Evolutionary conservation across 805 yeast species (phyloP), one percentile per base, ranked within the genome.

Genomic region (Nakazawaea pomicola): DNA sequence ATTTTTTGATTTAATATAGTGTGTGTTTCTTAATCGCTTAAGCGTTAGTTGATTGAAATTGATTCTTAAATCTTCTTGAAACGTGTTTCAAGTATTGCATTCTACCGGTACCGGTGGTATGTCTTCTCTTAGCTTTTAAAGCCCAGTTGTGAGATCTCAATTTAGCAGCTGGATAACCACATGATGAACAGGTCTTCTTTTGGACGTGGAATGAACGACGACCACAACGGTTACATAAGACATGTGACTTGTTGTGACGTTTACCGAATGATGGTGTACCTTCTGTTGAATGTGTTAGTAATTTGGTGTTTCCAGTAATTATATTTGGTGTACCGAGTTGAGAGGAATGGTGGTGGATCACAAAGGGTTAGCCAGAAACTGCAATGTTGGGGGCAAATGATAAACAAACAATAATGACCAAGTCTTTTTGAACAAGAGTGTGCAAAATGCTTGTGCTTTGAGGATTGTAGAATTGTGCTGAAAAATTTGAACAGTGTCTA

Each of bases 181-280:
- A 93, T 58, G 93, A 74, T 70, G 98, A 71, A 79, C 99, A 93
- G 64, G 96, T 88, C 83, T 87, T 86, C 95, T 91, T 93, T 80
- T 93, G 99, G 70, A 83, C 76, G 79, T 93, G 98, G 95, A 91
- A 91, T 50, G 96, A 83, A 80, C 98, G 95, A 68, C 80, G 76
- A 67, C 98, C 98, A 80, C 99, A 93, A 84, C 95, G 84, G 80
- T 85, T 88, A 83, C 99, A 93, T 74, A 90, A 79, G 70, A 95
- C 84, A 88, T 93, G 99, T 70, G 98, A 84, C 80, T 93, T 93
- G 91, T 86, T 90, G 87, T 93, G 97, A 76, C 93, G 89, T 80
- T 91, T 91, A 83, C 99, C 99, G 82, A 88, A 83, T 72, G 97
- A 88, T 78, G 98, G 96, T 74, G 99, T 91, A 87, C 99, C 99